A percentile compares a stretch with the other conserved stretches of the same genome.
phyloP scores from a whole-genome alignment of 1,284 basidiomycete species.

The Hortiboletus rubellus region DNA sequence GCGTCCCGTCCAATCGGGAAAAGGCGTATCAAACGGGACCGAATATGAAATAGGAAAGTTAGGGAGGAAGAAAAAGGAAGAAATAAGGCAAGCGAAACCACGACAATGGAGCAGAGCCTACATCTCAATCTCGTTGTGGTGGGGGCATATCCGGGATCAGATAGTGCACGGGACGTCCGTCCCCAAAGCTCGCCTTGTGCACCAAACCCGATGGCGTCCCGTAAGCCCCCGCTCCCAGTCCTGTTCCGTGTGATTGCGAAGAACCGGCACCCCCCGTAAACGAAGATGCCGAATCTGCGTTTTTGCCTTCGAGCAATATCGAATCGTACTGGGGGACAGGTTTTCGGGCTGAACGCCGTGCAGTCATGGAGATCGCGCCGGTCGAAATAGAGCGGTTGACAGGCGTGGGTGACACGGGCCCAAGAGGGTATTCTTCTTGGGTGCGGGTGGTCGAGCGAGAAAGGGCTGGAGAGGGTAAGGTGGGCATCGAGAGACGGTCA shows the following conservation, averaged over 20 bases:
- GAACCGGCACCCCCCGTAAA: slow-evolving; percentile 27
- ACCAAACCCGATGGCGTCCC: slow-evolving; percentile 27
- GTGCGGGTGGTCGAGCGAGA: slow-evolving; percentile 10
- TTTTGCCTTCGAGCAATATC: slow-evolving; percentile 22
- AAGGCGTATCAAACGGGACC: slow-evolving; percentile 10
- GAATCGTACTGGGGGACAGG: slow-evolving; percentile 47
- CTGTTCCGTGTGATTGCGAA: slow-evolving; percentile 33
- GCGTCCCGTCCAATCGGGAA: neutral
- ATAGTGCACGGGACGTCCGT: slow-evolving; percentile 36
- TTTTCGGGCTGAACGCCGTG: slow-evolving; percentile 41
- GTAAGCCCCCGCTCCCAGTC: slow-evolving; percentile 7
- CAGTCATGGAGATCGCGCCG: slow-evolving; percentile 13
- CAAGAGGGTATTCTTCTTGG: slow-evolving; percentile 29
- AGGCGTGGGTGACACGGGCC: slow-evolving; percentile 18
- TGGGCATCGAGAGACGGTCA: slow-evolving; percentile 34
- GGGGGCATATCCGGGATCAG: slow-evolving; percentile 45
- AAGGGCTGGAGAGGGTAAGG: slow-evolving; percentile 19
- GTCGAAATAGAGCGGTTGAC: slow-evolving; percentile 28
- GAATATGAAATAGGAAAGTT: neutral
- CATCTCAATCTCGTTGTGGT: slow-evolving; percentile 27
- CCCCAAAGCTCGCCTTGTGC: slow-evolving; percentile 24
- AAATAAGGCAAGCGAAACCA: neutral
- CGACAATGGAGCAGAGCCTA: slow-evolving; percentile 6
- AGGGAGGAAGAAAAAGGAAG: neutral
- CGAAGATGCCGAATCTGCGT: slow-evolving; percentile 23